Evolutionary conservation across 2,329 filamentous ascomycete species (phyloP).

Genomic region (Aspergillus fumigatiaffinis): DNA sequence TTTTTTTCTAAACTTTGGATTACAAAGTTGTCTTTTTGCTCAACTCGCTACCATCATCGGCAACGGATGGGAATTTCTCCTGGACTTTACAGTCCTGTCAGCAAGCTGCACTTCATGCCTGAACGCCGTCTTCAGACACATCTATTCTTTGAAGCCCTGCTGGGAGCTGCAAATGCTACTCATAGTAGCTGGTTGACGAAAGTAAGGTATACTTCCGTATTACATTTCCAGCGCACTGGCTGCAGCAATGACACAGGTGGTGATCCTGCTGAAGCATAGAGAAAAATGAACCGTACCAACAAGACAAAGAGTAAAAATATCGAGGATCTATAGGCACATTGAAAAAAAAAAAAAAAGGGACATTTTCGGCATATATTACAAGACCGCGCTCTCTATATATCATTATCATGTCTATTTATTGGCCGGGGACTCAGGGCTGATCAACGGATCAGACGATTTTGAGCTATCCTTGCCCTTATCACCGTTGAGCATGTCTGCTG

Average conservation of each 20-base stretch:
- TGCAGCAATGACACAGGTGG: background rate
- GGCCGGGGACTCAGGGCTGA: constrained; percentile 41
- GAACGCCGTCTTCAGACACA: background rate
- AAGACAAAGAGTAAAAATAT: background rate
- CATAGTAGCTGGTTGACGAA: too few relatives aligned
- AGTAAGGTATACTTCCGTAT: background rate
- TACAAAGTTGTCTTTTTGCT: background rate
- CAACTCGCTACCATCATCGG: background rate
- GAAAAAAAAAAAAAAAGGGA: constrained; percentile 6
- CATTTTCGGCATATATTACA: constrained; percentile 17
- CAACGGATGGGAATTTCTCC: too few relatives aligned
- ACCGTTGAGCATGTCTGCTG: constrained; percentile 37
- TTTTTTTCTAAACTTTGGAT: too few relatives aligned
- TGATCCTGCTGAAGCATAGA: background rate
- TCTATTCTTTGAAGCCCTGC: background rate
- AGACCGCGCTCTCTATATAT: constrained; percentile 14
- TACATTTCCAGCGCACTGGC: background rate
- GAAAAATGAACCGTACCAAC: background rate
- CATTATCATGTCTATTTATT: constrained; percentile 44
- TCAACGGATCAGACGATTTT: constrained; percentile 43
- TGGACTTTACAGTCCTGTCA: background rate
- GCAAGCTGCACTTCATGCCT: background rate
- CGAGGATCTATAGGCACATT: background rate
- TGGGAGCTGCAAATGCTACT: background rate
- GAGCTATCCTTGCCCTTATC: constrained; percentile 28